These are phyloP conservation scores for Myochromella boudieri DNA, from an alignment of 768 basidiomycete species.

Conservation along the genomic window DNA sequence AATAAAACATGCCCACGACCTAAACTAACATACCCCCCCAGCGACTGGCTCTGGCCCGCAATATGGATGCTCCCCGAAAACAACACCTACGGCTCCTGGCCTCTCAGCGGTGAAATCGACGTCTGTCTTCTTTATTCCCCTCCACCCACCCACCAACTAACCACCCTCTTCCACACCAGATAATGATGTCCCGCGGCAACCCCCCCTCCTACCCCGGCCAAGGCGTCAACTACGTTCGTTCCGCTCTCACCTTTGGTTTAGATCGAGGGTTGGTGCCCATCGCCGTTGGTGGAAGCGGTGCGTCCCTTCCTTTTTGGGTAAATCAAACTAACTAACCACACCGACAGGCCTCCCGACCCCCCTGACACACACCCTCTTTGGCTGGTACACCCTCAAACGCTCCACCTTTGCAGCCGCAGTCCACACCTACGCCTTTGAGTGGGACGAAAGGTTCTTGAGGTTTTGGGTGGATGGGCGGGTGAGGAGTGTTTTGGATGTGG, in stretches of 20 bases:
- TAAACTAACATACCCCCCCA: conserved; percentile 14
- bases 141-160: conserved; percentile 23
- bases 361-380: conserved; percentile 26
- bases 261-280: conserved; percentile 12
- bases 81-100: conserved; percentile 64
- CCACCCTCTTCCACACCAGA: conserved; percentile 34
- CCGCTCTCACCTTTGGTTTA: conserved; percentile 71
- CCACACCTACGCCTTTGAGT: conserved; percentile 79
- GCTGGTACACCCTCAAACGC: conserved; percentile 56
- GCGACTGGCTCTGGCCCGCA: conserved; percentile 75
- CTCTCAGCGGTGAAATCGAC: conserved; percentile 55
- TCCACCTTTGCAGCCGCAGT: conserved; percentile 53
- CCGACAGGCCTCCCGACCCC: conserved; percentile 1
- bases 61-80: conserved; percentile 74
- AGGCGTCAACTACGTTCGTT: conserved; percentile 58
- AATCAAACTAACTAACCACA: conserved; percentile 32
- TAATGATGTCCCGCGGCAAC: conserved; percentile 66
- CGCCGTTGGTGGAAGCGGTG: conserved; percentile 5
- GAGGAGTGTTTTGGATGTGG: conserved; percentile 57
- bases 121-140: conserved; percentile 30
- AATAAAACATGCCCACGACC: too few species aligned
- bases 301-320: conserved; percentile 18
- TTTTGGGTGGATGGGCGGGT: conserved; percentile 77
- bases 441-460: conserved; percentile 69
- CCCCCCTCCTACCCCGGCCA: conserved; percentile 49